Evolutionary conservation across 768 basidiomycete species (phyloP).

Genomic region (Hypsizygus marmoreus): DNA sequence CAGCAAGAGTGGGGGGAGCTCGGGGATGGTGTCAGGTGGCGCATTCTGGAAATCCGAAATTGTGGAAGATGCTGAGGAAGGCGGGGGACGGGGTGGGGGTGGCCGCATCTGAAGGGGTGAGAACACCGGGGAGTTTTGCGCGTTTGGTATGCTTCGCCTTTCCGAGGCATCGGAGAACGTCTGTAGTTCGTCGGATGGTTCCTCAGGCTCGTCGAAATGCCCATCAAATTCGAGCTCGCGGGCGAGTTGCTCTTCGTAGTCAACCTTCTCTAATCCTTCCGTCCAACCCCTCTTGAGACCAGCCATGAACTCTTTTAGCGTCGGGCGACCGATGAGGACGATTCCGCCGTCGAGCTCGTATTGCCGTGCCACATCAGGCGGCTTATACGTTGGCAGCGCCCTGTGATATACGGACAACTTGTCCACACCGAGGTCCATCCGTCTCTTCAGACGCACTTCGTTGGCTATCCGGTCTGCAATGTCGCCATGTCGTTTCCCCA

Average conservation of each 20-base stretch:
- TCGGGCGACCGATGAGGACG: slow-evolving; percentile 84
- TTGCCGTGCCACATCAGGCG: slow-evolving; percentile 51
- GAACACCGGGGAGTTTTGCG: slow-evolving; percentile 30
- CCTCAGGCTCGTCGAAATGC: slow-evolving; percentile 71
- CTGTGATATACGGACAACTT: slow-evolving; percentile 40
- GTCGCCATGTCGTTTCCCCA: slow-evolving; percentile 84
- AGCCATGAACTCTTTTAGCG: slow-evolving; percentile 93
- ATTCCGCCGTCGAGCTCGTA: slow-evolving; percentile 81
- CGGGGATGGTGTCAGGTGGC: slow-evolving; percentile 61
- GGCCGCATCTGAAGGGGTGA: slow-evolving; percentile 23
- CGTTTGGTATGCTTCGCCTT: slow-evolving; percentile 24
- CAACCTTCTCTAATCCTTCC: slow-evolving; percentile 64
- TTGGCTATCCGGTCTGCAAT: slow-evolving; percentile 76
- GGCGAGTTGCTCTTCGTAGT: slow-evolving; percentile 72
- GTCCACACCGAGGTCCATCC: slow-evolving; percentile 67
- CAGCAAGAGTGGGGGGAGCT: slow-evolving; percentile 78
- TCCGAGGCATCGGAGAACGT: slow-evolving; percentile 21
- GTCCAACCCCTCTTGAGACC: slow-evolving; percentile 88
- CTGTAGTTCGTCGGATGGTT: slow-evolving; percentile 10
- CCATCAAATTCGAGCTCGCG: slow-evolving; percentile 70
- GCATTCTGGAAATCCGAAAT: slow-evolving; percentile 36
- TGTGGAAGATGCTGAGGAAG: slow-evolving; percentile 18
- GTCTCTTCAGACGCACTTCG: slow-evolving; percentile 69
- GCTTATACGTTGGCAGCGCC: slow-evolving; percentile 53
- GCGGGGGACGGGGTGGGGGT: slow-evolving; percentile 15